Evolutionary conservation across 352 stramenopile genomes (phyloP).

Genomic region (Globisporangium paroecandrum): DNA sequence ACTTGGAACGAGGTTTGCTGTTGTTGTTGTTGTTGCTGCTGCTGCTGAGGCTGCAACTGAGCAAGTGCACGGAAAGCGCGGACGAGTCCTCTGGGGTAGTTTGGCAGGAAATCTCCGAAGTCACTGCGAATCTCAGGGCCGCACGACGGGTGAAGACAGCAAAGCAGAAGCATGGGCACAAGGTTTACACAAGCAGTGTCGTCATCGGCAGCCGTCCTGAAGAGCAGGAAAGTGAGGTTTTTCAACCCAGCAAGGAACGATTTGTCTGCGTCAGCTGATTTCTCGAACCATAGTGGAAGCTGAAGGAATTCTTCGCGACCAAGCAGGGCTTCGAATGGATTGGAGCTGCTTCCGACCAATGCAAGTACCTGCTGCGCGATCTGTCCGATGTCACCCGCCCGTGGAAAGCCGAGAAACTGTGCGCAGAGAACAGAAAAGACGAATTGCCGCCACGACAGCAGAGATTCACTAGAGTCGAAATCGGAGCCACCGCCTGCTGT

Average conservation of each 20-base stretch:
- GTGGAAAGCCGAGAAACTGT: constrained; percentile 31
- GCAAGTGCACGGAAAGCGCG: constrained; percentile 32
- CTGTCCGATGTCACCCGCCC: constrained; percentile 23
- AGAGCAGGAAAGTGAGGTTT: constrained; percentile 38
- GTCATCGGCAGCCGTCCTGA: constrained; percentile 8
- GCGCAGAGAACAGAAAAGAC: constrained; percentile 39
- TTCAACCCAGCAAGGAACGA: constrained; percentile 16
- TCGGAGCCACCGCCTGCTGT: constrained; percentile 12
- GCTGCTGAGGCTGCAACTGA: constrained; percentile 5
- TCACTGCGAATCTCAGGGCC: constrained; percentile 29
- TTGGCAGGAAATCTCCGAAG: constrained; percentile 32
- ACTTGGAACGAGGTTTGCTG: not conserved
- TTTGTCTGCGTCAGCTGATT: not conserved
- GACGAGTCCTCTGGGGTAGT: constrained; percentile 35
- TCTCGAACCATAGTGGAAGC: constrained; percentile 46
- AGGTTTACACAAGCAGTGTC: constrained; percentile 8
- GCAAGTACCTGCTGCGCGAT: constrained; percentile 1
- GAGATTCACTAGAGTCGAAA: not conserved
- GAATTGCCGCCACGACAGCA: constrained; percentile 35
- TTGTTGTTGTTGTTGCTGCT: not conserved
- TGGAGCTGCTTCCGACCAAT: not conserved
- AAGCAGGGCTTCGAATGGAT: constrained; percentile 12
- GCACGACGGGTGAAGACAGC: constrained; percentile 29
- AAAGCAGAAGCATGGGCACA: constrained; percentile 36
- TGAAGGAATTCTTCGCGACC: constrained; percentile 25